Conservation (phyloP, 768 basidiomycete species). For the Flagelloscypha sp. region DNA sequence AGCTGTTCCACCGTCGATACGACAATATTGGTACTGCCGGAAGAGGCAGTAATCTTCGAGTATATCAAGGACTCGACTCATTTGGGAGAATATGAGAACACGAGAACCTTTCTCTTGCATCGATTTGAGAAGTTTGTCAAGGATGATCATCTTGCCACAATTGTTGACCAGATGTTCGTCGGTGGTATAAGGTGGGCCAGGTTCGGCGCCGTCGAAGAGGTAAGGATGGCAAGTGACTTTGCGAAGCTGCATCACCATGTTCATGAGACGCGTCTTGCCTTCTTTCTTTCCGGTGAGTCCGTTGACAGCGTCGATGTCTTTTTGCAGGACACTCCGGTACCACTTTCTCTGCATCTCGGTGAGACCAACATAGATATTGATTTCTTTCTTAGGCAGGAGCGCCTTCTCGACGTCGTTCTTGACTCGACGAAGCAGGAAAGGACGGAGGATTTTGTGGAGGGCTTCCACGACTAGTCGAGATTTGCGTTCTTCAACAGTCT, state of each 20-base stretch:
- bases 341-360: constrained; percentile 98
- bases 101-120: constrained; percentile 94
- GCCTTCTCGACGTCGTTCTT: constrained; percentile 97
- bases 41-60: constrained; percentile 96
- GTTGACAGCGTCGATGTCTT: constrained; percentile 98
- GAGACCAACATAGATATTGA: constrained; percentile 95
- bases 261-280: constrained; percentile 94
- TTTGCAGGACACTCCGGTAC: constrained; percentile 93
- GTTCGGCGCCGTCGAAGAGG: constrained; percentile 94
- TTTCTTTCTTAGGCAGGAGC: constrained; percentile 94
- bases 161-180: constrained; percentile 95
- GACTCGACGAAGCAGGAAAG: constrained; percentile 89
- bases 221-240: constrained; percentile 91
- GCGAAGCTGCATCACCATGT: constrained; percentile 97
- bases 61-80: constrained; percentile 98
- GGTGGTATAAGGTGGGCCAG: constrained; percentile 96
- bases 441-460: constrained; percentile 91
- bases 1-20: constrained; percentile 91
- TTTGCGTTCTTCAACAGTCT: constrained; percentile 71
- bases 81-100: constrained; percentile 96
- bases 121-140: constrained; percentile 81
- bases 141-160: constrained; percentile 94
- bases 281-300: constrained; percentile 96
- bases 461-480: constrained; percentile 95
- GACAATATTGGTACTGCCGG: constrained; percentile 83